Evolutionary conservation across 108 stramenopile species (phyloP).

Genomic region (Bacterosira constricta): DNA sequence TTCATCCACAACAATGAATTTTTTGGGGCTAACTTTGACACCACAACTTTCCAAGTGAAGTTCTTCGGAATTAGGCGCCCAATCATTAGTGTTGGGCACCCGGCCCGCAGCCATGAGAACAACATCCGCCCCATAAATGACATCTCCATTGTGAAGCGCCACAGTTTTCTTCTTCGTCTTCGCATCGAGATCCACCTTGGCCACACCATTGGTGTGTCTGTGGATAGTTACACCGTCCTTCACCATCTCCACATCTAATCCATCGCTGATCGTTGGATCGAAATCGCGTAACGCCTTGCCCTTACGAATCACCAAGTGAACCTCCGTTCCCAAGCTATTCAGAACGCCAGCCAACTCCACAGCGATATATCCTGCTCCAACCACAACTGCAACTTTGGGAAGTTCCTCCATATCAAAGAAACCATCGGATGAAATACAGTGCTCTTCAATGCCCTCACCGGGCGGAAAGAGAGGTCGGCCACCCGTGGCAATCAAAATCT

Average conservation of each 20-base stretch:
- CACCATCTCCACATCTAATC: slow-evolving; percentile 73
- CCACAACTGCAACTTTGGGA: slow-evolving; percentile 87
- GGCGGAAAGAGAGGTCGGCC: slow-evolving; percentile 76
- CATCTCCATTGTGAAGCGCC: slow-evolving; percentile 56
- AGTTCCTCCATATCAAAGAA: slow-evolving; percentile 92
- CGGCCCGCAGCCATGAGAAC: slow-evolving; percentile 89
- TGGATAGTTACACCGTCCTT: slow-evolving; percentile 73
- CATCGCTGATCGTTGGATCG: slow-evolving; percentile 80
- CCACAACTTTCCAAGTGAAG: slow-evolving; percentile 74
- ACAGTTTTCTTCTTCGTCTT: slow-evolving; percentile 62
- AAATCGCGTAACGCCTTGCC: slow-evolving; percentile 74
- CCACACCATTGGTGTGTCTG: slow-evolving; percentile 69
- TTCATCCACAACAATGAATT: slow-evolving; percentile 83
- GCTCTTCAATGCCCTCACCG: slow-evolving; percentile 72
- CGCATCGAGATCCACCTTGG: slow-evolving; percentile 55
- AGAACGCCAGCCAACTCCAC: slow-evolving; percentile 94
- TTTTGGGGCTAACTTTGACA: slow-evolving; percentile 39
- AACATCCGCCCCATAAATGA: slow-evolving; percentile 69
- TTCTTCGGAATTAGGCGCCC: slow-evolving; percentile 59
- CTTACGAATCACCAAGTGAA: slow-evolving; percentile 68
- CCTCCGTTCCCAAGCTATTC: slow-evolving; percentile 77
- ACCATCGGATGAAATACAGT: slow-evolving; percentile 85
- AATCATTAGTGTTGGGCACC: slow-evolving; percentile 47
- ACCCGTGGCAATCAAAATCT: slow-evolving; percentile 93
- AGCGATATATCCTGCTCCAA: slow-evolving; percentile 98